Base-by-base conservation (phyloP, 768 basidiomycete genomes). In the Pisolithus orientalis region DNA sequence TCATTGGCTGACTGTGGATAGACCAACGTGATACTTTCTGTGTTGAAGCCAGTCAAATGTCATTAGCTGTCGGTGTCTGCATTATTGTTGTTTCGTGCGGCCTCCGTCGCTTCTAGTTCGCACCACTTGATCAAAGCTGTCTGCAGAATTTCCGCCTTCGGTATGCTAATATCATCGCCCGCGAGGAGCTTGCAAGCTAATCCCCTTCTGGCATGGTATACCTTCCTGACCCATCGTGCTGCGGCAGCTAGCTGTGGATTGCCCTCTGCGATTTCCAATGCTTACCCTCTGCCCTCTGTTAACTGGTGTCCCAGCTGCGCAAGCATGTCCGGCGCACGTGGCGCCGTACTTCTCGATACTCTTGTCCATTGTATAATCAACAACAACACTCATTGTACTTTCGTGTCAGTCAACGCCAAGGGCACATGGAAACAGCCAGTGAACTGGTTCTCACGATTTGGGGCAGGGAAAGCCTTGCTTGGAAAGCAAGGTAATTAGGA, bases 91-190 rank as follows among this genome's bases (percentile, higher is more conserved):
- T 62, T 54, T n/a, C 47, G 53, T 21, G 63, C 66, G 40, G 55
- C 27, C 42, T 52, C 57, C 8, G n/a, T n/a, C n/a, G 47, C 43
- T 25, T 58, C 52, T 49, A 67, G 27, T 43, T 43, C 52, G 58
- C 67, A 69, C 40, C 67, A 67, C 49, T 67, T 69, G 42, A 53
- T 63, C 54, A 66, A 49, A 8, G 57, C 55, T 44, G 65, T 61
- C n/a, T 58, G 1, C 1, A 66, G 47, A 5, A 65, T 61, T 54
- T 63, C 67, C 7, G 47, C 51, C 58, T 59, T 61, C 13, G 47
- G 47, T 45, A 45, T 45, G 44, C 44, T 43, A 55, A 50, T 28
- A 46, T 55, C 56, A 57, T 66, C 57, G 58, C 38, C 28, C 57
- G 55, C 10, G 58, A 57, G 29, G 59, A 66, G 44, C 63, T 1